Base-by-base conservation (phyloP, 495 filamentous ascomycete species). In the Venustampulla echinocandica region DNA sequence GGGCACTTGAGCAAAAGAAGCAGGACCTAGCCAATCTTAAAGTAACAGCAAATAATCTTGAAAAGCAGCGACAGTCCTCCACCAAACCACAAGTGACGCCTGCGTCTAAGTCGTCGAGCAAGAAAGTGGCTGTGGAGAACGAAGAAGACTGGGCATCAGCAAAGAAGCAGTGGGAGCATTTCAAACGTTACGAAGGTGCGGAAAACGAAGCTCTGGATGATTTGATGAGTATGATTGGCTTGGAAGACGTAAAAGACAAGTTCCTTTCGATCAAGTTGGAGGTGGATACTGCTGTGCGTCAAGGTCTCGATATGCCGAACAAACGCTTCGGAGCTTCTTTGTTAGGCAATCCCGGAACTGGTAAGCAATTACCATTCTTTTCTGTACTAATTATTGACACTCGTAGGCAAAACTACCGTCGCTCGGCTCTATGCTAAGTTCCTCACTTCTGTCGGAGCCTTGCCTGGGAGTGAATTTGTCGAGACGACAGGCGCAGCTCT, bases 361-460 rank as follows among this genome's bases (percentile, higher is more conserved):
- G 77, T 70, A 62, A 27, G 57, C 22, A 42, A 40, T 21, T 30
- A 1, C 21, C 30, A 21, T 20, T 6, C 17, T 7, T 2, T 32
- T 32, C 23, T 4, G 21, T 38, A 22, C 23, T 44, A 30, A 39
- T n/a, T 53, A 17, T 35, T 13, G 32, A 24, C 2, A 25, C n/a
- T n/a, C n/a, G n/a, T n/a, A 76, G 77, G 77, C 15, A 85, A 84
- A 66, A 83, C 78, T 2, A 84, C 80, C 0, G 71, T 84, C 23
- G 81, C 80, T 28, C 68, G 75, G 4, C 62, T 80, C 1, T 85
- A 84, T 53, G 75, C 74, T 9, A 69, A 70, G 21, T 77, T 81
- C 40, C 56, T 85, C 14, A 43, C 63, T 2, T 57, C 72, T 1
- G 56, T 78, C 1, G 75, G 70, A 0, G 64, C 69, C 14, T 53